Evolutionary conservation across 148 eudicot genomes (phyloP).

Genomic region (Arctostaphylos glauca): DNA sequence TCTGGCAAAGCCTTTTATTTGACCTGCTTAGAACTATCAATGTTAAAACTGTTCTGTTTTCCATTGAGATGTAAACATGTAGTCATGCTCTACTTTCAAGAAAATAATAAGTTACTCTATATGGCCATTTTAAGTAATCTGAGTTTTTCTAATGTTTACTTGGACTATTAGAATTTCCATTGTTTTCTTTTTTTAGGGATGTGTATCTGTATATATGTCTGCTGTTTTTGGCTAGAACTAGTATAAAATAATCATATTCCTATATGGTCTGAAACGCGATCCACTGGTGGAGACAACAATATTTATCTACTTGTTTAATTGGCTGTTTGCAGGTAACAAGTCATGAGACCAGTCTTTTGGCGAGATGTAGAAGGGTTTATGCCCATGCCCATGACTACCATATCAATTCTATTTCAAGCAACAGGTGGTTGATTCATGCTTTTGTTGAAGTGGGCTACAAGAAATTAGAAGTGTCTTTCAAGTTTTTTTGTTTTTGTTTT

Average conservation of each 20-base stretch:
- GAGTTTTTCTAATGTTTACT: background rate
- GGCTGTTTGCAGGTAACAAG: constrained; percentile 51
- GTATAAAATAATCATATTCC: background rate
- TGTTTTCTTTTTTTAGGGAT: background rate
- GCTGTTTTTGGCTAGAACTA: background rate
- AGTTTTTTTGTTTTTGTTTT: background rate
- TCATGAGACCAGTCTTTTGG: constrained; percentile 73
- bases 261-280: background rate
- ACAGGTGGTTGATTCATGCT: constrained; percentile 41
- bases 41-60: background rate
- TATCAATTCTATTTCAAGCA: constrained; percentile 77
- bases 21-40: background rate
- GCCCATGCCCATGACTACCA: constrained; percentile 92
- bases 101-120: background rate
- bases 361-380: constrained; percentile 75
- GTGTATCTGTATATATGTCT: background rate
- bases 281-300: background rate
- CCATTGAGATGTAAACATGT: background rate
- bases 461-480: too few relatives aligned
- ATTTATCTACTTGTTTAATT: background rate
- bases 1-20: background rate
- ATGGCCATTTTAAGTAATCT: background rate
- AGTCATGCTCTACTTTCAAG: background rate
- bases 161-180: background rate
- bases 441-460: background rate